Evolutionary conservation across 2,329 filamentous ascomycete genomes (phyloP).

Genomic region (Epichloe typhina): DNA sequence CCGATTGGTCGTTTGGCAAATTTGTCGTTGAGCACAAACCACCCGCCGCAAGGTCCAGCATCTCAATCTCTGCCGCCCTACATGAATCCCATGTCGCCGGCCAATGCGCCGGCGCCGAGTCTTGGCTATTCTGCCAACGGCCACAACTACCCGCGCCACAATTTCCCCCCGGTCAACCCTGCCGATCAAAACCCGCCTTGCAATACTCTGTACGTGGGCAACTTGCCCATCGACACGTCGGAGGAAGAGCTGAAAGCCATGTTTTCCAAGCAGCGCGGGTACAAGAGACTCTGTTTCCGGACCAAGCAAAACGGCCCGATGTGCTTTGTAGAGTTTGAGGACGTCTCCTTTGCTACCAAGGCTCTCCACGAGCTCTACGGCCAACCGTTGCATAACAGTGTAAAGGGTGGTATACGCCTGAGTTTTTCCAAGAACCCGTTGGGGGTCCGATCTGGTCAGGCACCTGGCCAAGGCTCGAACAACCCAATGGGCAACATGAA

Average conservation of each 20-base stretch:
- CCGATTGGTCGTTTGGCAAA: conserved; percentile 55
- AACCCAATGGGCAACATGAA: conserved; percentile 41
- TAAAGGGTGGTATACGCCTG: conserved; percentile 86
- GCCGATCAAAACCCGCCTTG: conserved; percentile 95
- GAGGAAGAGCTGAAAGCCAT: conserved; percentile 92
- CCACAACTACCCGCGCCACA: conserved; percentile 46
- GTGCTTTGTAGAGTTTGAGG: conserved; percentile 98
- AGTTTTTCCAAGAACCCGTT: conserved; percentile 97
- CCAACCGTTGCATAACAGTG: conserved; percentile 72
- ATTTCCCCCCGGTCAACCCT: conserved; percentile 83
- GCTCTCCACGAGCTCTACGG: conserved; percentile 84
- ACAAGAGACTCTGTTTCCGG: conserved; percentile 88
- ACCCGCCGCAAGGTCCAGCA: conserved; percentile 34
- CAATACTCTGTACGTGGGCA: conserved; percentile 97
- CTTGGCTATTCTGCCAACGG: conserved; percentile 23
- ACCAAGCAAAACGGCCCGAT: conserved; percentile 93
- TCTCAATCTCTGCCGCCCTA: conserved; percentile 40
- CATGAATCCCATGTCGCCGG: conserved; percentile 41
- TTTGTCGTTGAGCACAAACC: conserved; percentile 58
- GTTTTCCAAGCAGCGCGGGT: conserved; percentile 87
- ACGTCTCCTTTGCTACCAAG: conserved; percentile 82
- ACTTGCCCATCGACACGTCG: conserved; percentile 79
- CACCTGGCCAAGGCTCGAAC: conserved; percentile 26
- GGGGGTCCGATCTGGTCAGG: conserved; percentile 72
- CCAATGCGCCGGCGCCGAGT: conserved; percentile 24